A percentile compares a stretch with the other conserved stretches of the same genome.
Conservation (phyloP, 2,329 filamentous ascomycete species). For the Penicillium sp. region DNA sequence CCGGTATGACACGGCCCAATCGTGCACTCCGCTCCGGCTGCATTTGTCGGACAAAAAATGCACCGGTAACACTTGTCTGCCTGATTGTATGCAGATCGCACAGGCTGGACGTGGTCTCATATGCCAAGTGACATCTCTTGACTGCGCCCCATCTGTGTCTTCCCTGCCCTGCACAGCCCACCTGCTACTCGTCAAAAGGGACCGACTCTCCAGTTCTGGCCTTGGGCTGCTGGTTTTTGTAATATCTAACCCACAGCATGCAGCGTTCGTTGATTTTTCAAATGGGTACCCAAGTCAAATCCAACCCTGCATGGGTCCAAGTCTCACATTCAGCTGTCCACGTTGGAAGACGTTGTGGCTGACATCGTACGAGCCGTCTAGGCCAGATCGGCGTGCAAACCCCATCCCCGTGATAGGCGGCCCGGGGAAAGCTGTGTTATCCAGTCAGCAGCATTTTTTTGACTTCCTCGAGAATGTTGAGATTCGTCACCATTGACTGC, state of each 20-base stretch:
- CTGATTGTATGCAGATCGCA: not conserved
- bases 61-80: not conserved
- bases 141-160: slow-evolving; percentile 1
- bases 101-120: not conserved
- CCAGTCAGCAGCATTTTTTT: slow-evolving; percentile 4
- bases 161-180: slow-evolving; percentile 3
- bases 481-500: not conserved
- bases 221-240: not conserved
- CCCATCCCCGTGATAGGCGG: not conserved
- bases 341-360: not conserved
- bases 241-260: not conserved
- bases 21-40: not conserved
- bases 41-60: not conserved
- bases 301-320: not conserved
- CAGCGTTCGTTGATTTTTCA: not conserved
- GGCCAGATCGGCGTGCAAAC: not conserved
- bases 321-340: not conserved
- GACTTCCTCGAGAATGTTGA: not conserved
- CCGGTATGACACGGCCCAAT: not conserved
- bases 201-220: not conserved
- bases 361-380: not conserved
- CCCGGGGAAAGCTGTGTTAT: not conserved
- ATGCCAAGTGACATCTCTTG: not conserved
- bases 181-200: not conserved
- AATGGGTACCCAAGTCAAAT: not conserved